Conservation (phyloP, 2,329 filamentous ascomycete species). For the Fusarium coffeatum region DNA sequence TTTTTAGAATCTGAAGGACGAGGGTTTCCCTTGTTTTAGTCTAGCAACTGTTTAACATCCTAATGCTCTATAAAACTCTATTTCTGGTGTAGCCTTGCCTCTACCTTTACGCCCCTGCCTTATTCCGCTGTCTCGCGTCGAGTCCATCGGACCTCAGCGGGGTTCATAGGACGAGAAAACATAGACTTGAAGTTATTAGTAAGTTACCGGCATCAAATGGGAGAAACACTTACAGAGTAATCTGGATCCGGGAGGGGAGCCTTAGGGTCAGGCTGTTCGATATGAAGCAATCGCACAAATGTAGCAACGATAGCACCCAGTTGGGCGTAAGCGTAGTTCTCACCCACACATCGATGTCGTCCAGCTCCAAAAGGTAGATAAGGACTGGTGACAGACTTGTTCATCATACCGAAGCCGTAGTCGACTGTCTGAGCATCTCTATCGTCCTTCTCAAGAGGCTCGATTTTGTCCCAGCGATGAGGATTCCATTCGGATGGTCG, state of each 20-base stretch:
- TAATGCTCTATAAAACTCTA: no score
- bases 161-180: slow-evolving; percentile 43
- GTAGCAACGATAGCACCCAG: slow-evolving; percentile 84
- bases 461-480: slow-evolving; percentile 80
- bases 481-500: slow-evolving; percentile 86
- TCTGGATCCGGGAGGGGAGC: slow-evolving; percentile 71
- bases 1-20: no score
- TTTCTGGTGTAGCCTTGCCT: background rate
- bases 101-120: background rate
- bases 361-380: slow-evolving; percentile 97
- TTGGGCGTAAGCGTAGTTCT: slow-evolving; percentile 95
- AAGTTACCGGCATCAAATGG: fast-evolving
- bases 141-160: slow-evolving; percentile 34
- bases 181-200: slow-evolving; percentile 31
- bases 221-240: slow-evolving; percentile 64
- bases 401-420: slow-evolving; percentile 94
- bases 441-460: slow-evolving; percentile 56
- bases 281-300: slow-evolving; percentile 80
- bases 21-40: no score
- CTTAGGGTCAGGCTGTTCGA: slow-evolving; percentile 62
- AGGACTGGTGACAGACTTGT: slow-evolving; percentile 87
- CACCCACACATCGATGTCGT: slow-evolving; percentile 91
- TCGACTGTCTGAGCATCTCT: slow-evolving; percentile 81
- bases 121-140: slow-evolving; percentile 2
- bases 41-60: no score